Percentiles rank a stretch among this genome's conserved stretches.
Conservation (phyloP, 2,329 filamentous ascomycete genomes). For the Pyrenochaeta sp. region DNA sequence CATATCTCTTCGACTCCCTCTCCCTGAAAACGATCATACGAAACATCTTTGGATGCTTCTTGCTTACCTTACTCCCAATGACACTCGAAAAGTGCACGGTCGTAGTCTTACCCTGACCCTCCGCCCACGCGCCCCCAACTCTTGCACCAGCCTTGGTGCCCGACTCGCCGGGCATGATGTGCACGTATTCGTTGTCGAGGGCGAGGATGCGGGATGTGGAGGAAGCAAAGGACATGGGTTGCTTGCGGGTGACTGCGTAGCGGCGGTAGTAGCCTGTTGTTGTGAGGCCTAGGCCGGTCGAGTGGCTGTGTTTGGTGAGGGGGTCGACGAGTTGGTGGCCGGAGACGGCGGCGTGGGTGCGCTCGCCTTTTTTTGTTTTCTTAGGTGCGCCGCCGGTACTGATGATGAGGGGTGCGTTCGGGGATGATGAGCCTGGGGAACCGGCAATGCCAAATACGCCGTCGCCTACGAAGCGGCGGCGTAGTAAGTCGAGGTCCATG, state of each 20-base stretch:
- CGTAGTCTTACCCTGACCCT: conserved; percentile 71
- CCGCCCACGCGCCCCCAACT: conserved; percentile 19
- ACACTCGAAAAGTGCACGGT: conserved; percentile 85
- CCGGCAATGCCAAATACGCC: conserved; percentile 73
- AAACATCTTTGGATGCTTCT: conserved; percentile 82
- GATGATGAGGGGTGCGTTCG: conserved; percentile 70
- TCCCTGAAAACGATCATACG: conserved; percentile 80
- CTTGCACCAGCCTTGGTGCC: conserved; percentile 59
- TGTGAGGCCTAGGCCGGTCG: conserved; percentile 47
- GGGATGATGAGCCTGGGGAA: conserved; percentile 74
- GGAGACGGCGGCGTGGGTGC: conserved; percentile 56
- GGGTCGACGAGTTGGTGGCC: conserved; percentile 65
- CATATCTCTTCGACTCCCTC: conserved; percentile 80
- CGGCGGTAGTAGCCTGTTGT: conserved; percentile 67
- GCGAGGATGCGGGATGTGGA: conserved; percentile 78
- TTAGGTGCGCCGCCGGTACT: conserved; percentile 58
- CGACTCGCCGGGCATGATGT: conserved; percentile 73
- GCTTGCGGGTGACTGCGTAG: conserved; percentile 82
- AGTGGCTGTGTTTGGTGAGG: conserved; percentile 65
- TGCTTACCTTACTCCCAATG: conserved; percentile 80
- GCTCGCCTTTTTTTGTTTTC: conserved; percentile 64
- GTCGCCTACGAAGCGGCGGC: conserved; percentile 78
- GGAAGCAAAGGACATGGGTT: conserved; percentile 80
- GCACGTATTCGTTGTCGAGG: conserved; percentile 86
- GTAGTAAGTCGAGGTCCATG: conserved; percentile 76